Base-by-base conservation (phyloP, 164 flowering plant genomes). In the Warburgia ugandensis region DNA sequence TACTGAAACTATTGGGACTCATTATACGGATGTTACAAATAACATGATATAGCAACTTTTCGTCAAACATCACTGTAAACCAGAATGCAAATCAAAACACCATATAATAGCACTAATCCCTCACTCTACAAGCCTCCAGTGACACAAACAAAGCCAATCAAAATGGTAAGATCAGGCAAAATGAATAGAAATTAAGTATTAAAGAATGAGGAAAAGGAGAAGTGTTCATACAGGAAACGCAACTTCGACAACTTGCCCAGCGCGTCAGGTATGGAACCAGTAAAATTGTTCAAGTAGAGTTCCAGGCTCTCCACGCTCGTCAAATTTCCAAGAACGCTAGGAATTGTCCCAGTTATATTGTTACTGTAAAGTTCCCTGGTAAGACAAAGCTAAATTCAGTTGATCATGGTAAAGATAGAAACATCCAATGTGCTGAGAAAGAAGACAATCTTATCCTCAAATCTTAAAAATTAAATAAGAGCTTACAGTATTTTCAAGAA, bases 221-320 rank as follows among this genome's bases (percentile, higher is more conserved):
- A 55, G 45, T 54, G n/a, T 50, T 73, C 95, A 45, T 68, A 90
- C 97, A 90, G 89, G 65, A 90, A 90, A 5, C 95, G 74, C 47
- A 90, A 58, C 58, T 80, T 84, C 21, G 82, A 61, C 45, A 90
- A 70, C 68, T 73, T 82, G 39, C 97, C 94, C 81, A 90, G 59
- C 14, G 92, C 21, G 10, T 71, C 84, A 6, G 97, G 96, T 32
- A 90, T 90, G 33, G 79, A 66, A 56, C 97, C 97, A 16, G 66
- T 56, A 45, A 90, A 86, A 54, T 71, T 75, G 68, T 90, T 90
- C 64, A 84, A 61, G 69, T 90, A 90, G 31, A 90, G 92, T 77
- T 90, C 97, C 89, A 90, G 79, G 82, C 97, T 90, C 64, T 84
- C 95, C 73, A 90, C 67, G 64, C 64, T 82, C 13, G 96, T 86